phyloP scores from a whole-genome alignment of 2,329 filamentous ascomycete genomes.

The Fusarium compactum region DNA sequence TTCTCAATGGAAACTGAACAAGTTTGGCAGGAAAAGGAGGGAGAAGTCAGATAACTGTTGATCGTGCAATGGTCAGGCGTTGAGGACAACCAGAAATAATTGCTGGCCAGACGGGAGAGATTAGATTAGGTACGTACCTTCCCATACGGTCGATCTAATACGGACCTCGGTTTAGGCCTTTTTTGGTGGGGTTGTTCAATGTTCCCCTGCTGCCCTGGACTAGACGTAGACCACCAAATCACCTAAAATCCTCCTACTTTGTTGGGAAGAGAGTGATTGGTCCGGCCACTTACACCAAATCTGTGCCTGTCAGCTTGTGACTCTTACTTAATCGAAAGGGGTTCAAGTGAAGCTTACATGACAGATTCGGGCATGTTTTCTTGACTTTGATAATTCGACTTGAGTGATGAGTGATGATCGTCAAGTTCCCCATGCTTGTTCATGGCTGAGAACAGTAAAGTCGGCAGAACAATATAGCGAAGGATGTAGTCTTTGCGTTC shows the following conservation, averaged over 20 bases:
- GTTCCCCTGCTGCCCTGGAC: slow-evolving; percentile 11
- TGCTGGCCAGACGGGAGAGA: slow-evolving; percentile 10
- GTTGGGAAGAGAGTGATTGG: slow-evolving; percentile 15
- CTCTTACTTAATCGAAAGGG: not conserved
- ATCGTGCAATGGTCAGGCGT: slow-evolving; percentile 12
- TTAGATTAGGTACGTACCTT: slow-evolving; percentile 32
- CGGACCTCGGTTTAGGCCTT: slow-evolving; percentile 24
- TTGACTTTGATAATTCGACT: not conserved
- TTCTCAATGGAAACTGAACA: slow-evolving; percentile 3
- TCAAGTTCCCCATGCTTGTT: not conserved
- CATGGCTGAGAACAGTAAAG: not conserved
- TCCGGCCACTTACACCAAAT: slow-evolving; percentile 1
- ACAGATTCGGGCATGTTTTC: not conserved
- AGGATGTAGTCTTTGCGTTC: not conserved
- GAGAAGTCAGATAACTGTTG: not conserved
- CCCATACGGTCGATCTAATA: not conserved
- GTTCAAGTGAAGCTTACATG: slow-evolving; percentile 2
- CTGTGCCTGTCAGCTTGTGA: slow-evolving; percentile 18
- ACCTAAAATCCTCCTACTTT: slow-evolving; percentile 1
- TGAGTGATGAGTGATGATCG: not conserved
- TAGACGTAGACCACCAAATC: not conserved
- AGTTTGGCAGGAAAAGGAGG: slow-evolving; percentile 8
- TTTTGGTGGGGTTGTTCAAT: slow-evolving; percentile 15
- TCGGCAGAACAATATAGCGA: not conserved
- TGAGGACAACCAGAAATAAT: slow-evolving; percentile 34